phyloP scores from a whole-genome alignment of 2,329 filamentous ascomycete genomes.

The Ophiostoma ips region DNA sequence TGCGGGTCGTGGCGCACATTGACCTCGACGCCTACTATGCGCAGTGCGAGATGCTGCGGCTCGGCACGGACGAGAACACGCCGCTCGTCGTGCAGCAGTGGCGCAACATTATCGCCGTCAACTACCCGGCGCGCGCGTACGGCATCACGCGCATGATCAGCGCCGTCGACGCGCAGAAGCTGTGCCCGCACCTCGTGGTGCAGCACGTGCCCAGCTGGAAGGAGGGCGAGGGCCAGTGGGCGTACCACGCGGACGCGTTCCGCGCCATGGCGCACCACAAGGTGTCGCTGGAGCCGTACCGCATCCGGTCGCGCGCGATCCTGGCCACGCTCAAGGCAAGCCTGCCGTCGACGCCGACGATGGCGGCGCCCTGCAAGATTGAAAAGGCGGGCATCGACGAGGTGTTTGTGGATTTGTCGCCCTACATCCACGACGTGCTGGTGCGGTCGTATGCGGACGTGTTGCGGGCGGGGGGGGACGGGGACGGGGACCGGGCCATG shows the following conservation, averaged over 20 bases:
- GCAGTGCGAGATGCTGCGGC: slow-evolving; percentile 85
- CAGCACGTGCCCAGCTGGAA: slow-evolving; percentile 95
- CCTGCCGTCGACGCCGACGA: slow-evolving; percentile 36
- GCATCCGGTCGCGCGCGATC: slow-evolving; percentile 72
- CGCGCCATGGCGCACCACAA: slow-evolving; percentile 77
- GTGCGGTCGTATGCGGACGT: slow-evolving; percentile 60
- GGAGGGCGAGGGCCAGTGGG: slow-evolving; percentile 84
- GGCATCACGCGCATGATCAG: slow-evolving; percentile 71
- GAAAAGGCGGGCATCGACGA: slow-evolving; percentile 96
- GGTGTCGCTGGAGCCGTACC: slow-evolving; percentile 86
- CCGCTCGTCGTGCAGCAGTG: slow-evolving; percentile 92
- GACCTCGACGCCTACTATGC: slow-evolving; percentile 97
- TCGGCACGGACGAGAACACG: slow-evolving; percentile 57
- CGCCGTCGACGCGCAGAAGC: slow-evolving; percentile 66
- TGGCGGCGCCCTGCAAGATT: slow-evolving; percentile 35
- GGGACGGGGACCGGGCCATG: slow-evolving; percentile 57
- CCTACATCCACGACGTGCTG: slow-evolving; percentile 63
- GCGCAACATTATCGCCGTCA: slow-evolving; percentile 84
- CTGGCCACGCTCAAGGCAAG: slow-evolving; percentile 62
- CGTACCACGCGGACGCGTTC: slow-evolving; percentile 70
- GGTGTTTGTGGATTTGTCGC: slow-evolving; percentile 84
- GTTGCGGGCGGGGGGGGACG: slow-evolving; percentile 31
- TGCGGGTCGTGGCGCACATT: slow-evolving; percentile 80
- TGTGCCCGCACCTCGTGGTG: slow-evolving; percentile 69
- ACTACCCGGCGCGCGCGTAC: slow-evolving; percentile 76